phyloP scores from a whole-genome alignment of 2,329 filamentous ascomycete genomes.

The Penicillium sp. region DNA sequence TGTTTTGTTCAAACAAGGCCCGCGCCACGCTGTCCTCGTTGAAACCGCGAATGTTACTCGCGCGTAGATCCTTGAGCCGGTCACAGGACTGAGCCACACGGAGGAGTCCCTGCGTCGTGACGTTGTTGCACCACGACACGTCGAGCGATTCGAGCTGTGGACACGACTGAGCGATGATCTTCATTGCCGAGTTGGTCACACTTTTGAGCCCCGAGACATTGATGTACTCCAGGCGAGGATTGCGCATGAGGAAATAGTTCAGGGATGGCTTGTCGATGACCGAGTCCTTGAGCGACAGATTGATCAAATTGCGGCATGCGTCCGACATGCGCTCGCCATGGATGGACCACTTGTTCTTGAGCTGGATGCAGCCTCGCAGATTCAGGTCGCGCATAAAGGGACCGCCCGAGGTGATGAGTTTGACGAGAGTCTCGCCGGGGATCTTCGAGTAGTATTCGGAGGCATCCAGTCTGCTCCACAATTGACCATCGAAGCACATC shows the following conservation, averaged over 20 bases:
- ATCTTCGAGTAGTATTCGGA: constrained; percentile 85
- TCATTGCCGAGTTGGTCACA: constrained; percentile 74
- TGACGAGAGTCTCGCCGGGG: constrained; percentile 72
- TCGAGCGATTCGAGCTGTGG: constrained; percentile 77
- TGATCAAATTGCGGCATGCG: constrained; percentile 78
- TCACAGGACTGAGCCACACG: constrained; percentile 67
- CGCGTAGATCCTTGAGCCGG: constrained; percentile 70
- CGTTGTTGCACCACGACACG: constrained; percentile 85
- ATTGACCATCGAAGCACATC: constrained; percentile 87
- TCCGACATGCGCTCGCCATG: constrained; percentile 65
- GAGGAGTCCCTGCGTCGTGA: constrained; percentile 70
- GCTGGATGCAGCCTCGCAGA: constrained; percentile 81
- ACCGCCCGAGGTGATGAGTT: constrained; percentile 76
- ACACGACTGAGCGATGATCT: constrained; percentile 75
- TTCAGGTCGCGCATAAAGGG: constrained; percentile 90
- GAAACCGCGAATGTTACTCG: constrained; percentile 75
- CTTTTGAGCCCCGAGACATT: constrained; percentile 77
- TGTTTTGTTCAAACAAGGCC: constrained; percentile 72
- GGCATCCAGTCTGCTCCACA: constrained; percentile 81
- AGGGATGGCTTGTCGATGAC: constrained; percentile 73
- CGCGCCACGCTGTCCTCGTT: constrained; percentile 66
- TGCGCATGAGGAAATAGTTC: constrained; percentile 71
- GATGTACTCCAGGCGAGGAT: constrained; percentile 71
- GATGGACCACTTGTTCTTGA: constrained; percentile 71
- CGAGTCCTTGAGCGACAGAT: constrained; percentile 83